Evolutionary conservation across 805 yeast species (phyloP), one percentile per base, ranked within the genome.

Genomic region (Nakazawaea peltata): DNA sequence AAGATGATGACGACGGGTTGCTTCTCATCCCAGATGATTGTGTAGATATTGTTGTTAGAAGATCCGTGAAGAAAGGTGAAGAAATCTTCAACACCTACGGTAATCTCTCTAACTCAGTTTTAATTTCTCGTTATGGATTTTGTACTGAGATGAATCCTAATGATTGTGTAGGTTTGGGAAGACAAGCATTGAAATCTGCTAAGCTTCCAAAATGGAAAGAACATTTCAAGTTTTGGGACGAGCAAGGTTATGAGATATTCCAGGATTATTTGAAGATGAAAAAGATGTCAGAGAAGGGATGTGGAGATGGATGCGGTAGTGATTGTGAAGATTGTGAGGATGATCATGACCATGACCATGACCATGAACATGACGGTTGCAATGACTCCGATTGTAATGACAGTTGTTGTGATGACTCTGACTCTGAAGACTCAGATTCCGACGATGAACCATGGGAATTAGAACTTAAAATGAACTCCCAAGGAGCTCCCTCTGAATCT

Each of bases 41-140:
- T 43, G 84, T 94, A 46, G 95, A 86, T 46, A 74, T 87, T 11
- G 64, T 72, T 0, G 48, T 79, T 2, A 60, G 64, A 14, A 52
- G 50, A 11, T 49, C 56, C 2, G 71, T 83, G 1, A 33, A 47
- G 1, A 50, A 57, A 23, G 73, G 74, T 6, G 53, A 62, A 10
- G 96, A 90, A 49, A 49, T 90, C 11, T 83, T 77, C 62, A 87
- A 85, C 56, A 77, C 92, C 0, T 88, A 87, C 47, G 97, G 96
- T 0, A 80, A 77, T 19, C 62, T 80, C 26, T 57, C 78, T 12
- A 85, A 83, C 45, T 64, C 81, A 0, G 67, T 72, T 25, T 57
- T 88, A 27, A 53, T 87, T 11, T 74, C 87, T 11, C 68, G 83
- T 38, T 88, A 87, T 51, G 96, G 96, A 1, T 87, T 88, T 51